Percentiles rank a stretch among this genome's conserved stretches.
These are phyloP conservation scores for Rhytidiadelphus loreus DNA, from an alignment of 225 moss, liverwort and hornwort genomes.

Conservation along the genomic window DNA sequence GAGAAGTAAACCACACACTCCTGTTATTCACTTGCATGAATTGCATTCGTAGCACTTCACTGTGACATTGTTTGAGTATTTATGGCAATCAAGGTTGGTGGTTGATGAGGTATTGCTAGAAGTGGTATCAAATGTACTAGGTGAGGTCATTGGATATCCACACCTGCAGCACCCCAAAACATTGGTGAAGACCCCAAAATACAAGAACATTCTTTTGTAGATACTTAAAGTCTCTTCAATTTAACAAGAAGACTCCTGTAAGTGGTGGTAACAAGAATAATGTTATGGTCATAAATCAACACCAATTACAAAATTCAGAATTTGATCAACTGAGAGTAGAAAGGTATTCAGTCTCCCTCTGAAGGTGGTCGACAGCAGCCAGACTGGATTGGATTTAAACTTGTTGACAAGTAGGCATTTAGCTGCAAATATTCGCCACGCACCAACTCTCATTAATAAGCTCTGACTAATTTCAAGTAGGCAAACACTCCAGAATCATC, in stretches of 20 bases:
- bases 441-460: not conserved
- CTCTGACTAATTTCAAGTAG: not conserved
- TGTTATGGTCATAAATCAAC: not conserved
- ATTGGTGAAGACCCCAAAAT: not conserved
- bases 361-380: conserved; percentile 37
- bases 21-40: conserved; percentile 12
- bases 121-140: conserved; percentile 5
- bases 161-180: conserved; percentile 2
- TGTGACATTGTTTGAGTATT: conserved; percentile 19
- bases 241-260: not conserved
- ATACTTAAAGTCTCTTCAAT: not conserved
- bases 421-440: not conserved
- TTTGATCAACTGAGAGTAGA: not conserved
- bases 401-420: conserved; percentile 7
- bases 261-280: not conserved
- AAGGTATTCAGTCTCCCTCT: conserved; percentile 1
- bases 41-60: conserved; percentile 26
- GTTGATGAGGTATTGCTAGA: not conserved
- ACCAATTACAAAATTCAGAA: not conserved
- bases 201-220: not conserved
- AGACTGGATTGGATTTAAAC: conserved; percentile 27
- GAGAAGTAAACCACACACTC: not conserved
- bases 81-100: conserved; percentile 4
- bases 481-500: not conserved
- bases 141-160: conserved; percentile 3